These are phyloP conservation scores for Taxillus chinensis DNA, from an alignment of 164 flowering plant species.

Conservation along the genomic window DNA sequence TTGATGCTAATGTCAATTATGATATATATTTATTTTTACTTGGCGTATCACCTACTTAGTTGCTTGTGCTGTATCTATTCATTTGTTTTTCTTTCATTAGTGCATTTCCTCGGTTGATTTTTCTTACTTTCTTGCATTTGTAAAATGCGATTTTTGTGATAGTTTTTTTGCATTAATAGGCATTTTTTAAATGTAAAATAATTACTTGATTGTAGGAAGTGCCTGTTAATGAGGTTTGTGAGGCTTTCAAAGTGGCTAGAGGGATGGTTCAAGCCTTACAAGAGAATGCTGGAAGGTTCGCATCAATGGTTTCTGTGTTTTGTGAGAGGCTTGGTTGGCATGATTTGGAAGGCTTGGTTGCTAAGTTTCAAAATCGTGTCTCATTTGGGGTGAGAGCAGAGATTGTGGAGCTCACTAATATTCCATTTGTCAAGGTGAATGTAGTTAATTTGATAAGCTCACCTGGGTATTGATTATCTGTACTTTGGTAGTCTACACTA, in stretches of 20 bases:
- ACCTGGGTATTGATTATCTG: background rate
- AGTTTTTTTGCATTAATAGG: too few relatives aligned
- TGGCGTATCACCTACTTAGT: too few relatives aligned
- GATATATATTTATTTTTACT: too few relatives aligned
- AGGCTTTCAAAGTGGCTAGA: conserved; percentile 87
- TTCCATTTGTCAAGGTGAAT: conserved; percentile 80
- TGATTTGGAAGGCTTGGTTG: conserved; percentile 86
- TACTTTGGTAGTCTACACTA: too few relatives aligned
- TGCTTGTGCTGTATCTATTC: too few relatives aligned
- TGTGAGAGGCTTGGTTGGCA: conserved; percentile 99
- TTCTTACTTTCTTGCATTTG: background rate
- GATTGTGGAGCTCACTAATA: conserved; percentile 87
- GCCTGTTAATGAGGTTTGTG: conserved; percentile 84
- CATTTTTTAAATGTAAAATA: too few relatives aligned
- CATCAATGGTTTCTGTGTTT: conserved; percentile 90
- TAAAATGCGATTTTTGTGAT: background rate
- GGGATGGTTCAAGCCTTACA: conserved; percentile 98
- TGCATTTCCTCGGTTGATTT: too few relatives aligned
- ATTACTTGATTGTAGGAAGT: conserved; percentile 53
- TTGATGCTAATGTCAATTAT: too few relatives aligned
- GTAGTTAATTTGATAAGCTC: background rate
- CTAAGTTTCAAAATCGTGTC: conserved; percentile 91
- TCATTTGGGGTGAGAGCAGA: conserved; percentile 97
- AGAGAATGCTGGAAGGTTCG: conserved; percentile 98
- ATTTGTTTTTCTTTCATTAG: too few relatives aligned